A percentile compares a stretch with the other conserved stretches of the same genome.
Evolutionary conservation across 352 stramenopile species (phyloP).

Genomic region (Pelagophyceae sp.): DNA sequence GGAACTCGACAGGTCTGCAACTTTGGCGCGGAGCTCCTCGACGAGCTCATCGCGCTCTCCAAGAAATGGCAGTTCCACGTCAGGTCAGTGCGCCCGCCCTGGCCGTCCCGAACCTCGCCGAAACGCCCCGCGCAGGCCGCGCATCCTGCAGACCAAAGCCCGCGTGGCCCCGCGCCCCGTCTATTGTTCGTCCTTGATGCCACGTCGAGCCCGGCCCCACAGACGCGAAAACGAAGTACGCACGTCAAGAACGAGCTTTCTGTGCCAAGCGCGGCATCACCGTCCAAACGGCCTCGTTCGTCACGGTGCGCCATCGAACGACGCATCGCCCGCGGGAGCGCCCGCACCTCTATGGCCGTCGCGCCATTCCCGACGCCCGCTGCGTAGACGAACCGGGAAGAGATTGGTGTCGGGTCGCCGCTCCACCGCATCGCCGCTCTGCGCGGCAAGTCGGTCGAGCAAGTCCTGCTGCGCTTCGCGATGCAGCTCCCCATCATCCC

Average conservation of each 20-base stretch:
- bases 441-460: background rate
- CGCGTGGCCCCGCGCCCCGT: too few relatives aligned
- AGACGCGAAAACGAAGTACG: too few relatives aligned
- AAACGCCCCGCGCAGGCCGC: background rate
- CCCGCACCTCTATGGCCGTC: too few relatives aligned
- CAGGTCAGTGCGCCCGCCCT: too few relatives aligned
- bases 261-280: background rate
- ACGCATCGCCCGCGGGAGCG: too few relatives aligned
- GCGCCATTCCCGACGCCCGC: too few relatives aligned
- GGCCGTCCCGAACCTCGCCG: background rate
- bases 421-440: background rate
- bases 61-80: background rate
- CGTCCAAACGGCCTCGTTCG: background rate
- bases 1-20: too few relatives aligned
- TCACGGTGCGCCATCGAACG: too few relatives aligned
- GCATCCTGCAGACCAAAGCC: background rate
- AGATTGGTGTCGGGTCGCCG: background rate
- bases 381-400: background rate
- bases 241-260: background rate
- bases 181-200: too few relatives aligned
- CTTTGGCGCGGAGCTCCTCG: constrained; percentile 1
- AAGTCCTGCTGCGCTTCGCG: background rate
- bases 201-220: too few relatives aligned
- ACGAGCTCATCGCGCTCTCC: background rate
- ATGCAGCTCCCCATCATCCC: constrained; percentile 6